phyloP scores from a whole-genome alignment of 2,329 filamentous ascomycete species.

The Leptosphaerulina australis region DNA sequence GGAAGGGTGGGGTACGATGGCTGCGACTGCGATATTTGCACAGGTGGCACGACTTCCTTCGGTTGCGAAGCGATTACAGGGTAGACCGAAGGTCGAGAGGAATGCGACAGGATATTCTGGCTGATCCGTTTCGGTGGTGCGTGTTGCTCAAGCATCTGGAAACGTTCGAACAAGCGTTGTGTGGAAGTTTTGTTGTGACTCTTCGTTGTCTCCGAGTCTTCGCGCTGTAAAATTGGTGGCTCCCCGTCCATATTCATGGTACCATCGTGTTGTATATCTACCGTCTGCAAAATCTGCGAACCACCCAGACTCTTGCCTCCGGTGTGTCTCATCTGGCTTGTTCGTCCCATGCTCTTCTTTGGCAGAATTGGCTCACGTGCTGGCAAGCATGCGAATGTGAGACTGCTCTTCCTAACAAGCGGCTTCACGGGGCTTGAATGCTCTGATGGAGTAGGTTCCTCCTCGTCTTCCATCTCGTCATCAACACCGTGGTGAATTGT shows the following conservation, averaged over 20 bases:
- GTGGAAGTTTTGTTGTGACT: conserved; percentile 89
- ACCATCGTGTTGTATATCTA: conserved; percentile 55
- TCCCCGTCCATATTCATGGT: conserved; percentile 60
- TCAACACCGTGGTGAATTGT: conserved; percentile 43
- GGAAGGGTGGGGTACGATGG: conserved; percentile 51
- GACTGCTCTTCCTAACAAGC: conserved; percentile 86
- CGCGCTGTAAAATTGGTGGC: conserved; percentile 41
- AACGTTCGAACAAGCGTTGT: conserved; percentile 88
- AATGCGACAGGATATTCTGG: conserved; percentile 44
- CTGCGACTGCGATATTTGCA: conserved; percentile 38
- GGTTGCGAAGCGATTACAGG: conserved; percentile 24
- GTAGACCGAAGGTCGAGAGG: conserved; percentile 15
- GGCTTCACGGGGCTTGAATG: conserved; percentile 76
- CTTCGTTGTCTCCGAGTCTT: conserved; percentile 61
- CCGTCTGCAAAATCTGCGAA: conserved; percentile 40
- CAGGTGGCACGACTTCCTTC: conserved; percentile 37
- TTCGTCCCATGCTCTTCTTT: conserved; percentile 82
- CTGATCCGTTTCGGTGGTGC: conserved; percentile 44
- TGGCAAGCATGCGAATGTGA: conserved; percentile 91
- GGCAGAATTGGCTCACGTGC: conserved; percentile 84
- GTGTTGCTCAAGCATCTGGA: conserved; percentile 71
- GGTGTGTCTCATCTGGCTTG: conserved; percentile 76
- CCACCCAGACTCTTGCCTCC: conserved; percentile 71
- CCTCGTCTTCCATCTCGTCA: conserved; percentile 55
- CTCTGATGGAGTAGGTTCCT: conserved; percentile 69